Evolutionary conservation across 345 rosid genomes (phyloP).

Genomic region (Eucalyptus rudis): DNA sequence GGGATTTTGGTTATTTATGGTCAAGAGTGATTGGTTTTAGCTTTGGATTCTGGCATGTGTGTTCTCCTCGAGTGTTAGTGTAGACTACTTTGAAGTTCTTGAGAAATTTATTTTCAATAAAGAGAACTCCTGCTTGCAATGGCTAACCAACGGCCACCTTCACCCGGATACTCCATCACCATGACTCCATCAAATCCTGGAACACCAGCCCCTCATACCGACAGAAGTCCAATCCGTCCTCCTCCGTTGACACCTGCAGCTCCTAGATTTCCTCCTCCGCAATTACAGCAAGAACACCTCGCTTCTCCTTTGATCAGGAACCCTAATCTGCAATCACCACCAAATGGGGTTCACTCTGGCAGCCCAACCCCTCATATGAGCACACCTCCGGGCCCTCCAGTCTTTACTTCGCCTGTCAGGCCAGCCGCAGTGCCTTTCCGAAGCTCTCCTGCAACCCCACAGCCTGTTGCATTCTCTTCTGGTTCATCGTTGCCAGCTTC

Average conservation of each 20-base stretch:
- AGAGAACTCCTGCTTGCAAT: constrained; percentile 17
- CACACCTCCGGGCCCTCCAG: constrained; percentile 93
- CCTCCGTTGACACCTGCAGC: constrained; percentile 30
- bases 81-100: background rate
- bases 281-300: constrained; percentile 43
- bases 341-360: constrained; percentile 56
- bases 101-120: background rate
- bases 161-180: constrained; percentile 30
- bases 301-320: constrained; percentile 39
- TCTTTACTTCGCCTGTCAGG: constrained; percentile 74
- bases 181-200: constrained; percentile 24
- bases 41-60: background rate
- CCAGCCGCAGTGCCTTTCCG: constrained; percentile 96
- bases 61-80: background rate
- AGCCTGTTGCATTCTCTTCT: constrained; percentile 72
- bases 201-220: constrained; percentile 24
- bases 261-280: constrained; percentile 60
- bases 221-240: constrained; percentile 26
- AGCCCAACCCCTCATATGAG: constrained; percentile 68
- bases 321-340: constrained; percentile 40
- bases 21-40: background rate
- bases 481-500: constrained; percentile 73
- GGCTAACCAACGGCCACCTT: constrained; percentile 51
- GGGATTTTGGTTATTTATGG: background rate
- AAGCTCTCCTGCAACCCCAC: constrained; percentile 85